Evolutionary conservation across 768 basidiomycete species (phyloP).

Genomic region (Psilocybe cubensis): DNA sequence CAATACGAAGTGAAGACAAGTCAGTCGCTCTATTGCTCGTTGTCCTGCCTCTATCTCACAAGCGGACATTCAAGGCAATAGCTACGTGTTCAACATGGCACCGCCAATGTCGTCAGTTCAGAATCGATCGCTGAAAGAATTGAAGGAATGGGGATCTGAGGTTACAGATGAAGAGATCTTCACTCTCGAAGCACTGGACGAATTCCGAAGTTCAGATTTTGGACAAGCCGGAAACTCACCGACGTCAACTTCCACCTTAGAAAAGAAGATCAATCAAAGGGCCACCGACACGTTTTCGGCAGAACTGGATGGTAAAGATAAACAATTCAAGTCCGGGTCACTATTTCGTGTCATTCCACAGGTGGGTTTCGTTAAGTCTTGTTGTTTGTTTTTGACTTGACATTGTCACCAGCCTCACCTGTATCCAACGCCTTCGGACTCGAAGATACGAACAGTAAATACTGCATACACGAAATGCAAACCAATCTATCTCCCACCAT

Average conservation of each 20-base stretch:
- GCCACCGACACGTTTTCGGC: background rate
- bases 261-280: background rate
- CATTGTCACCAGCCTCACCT: conserved; percentile 39
- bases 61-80: background rate
- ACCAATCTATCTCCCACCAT: conserved; percentile 41
- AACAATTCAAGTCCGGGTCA: conserved; percentile 35
- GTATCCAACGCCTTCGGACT: conserved; percentile 26
- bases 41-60: background rate
- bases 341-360: conserved; percentile 46
- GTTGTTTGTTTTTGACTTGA: background rate
- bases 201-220: conserved; percentile 32
- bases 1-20: background rate
- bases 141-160: conserved; percentile 44
- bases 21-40: background rate
- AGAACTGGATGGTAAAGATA: conserved; percentile 29
- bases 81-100: conserved; percentile 1
- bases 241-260: background rate
- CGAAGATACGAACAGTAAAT: conserved; percentile 8
- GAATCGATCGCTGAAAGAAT: background rate
- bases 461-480: conserved; percentile 35
- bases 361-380: conserved; percentile 32
- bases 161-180: conserved; percentile 37
- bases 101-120: background rate
- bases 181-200: conserved; percentile 41
- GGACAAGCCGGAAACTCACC: background rate